A percentile compares a stretch with the other conserved stretches of the same genome.
These are phyloP conservation scores for Brachypodium distachyon DNA, from an alignment of 202 grass and related monocot species.

Conservation along the genomic window DNA sequence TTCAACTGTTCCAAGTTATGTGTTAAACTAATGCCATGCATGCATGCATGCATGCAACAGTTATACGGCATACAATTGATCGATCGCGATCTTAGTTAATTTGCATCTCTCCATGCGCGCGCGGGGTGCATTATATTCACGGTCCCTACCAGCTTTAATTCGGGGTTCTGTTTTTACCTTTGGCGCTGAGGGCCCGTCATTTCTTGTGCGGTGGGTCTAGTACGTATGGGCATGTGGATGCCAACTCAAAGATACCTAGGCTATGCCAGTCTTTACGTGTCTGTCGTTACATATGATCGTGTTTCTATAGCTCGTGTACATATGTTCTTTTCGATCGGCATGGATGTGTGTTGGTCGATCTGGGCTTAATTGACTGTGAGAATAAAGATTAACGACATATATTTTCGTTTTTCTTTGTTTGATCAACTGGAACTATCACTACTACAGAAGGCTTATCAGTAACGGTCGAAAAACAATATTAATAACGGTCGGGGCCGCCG, in stretches of 20 bases:
- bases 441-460: too few species aligned
- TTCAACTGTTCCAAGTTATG: too few species aligned
- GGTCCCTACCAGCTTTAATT: constrained; percentile 3
- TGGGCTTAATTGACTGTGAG: too few species aligned
- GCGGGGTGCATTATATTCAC: background rate
- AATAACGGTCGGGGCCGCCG: too few species aligned
- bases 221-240: constrained; percentile 34
- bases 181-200: background rate
- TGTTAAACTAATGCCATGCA: background rate
- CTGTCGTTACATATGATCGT: background rate
- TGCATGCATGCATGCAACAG: too few species aligned
- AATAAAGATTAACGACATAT: too few species aligned
- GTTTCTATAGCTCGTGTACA: background rate
- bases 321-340: background rate
- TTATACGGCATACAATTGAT: background rate
- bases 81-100: background rate
- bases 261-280: background rate
- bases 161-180: constrained; percentile 2
- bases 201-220: constrained; percentile 10
- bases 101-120: background rate
- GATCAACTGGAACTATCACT: too few species aligned
- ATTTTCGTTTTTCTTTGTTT: too few species aligned
- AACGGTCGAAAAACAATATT: too few species aligned
- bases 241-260: constrained; percentile 30
- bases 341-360: too few species aligned